Evolutionary conservation across 148 eudicot genomes (phyloP).

Genomic region (Chenopodium berlandieri): DNA sequence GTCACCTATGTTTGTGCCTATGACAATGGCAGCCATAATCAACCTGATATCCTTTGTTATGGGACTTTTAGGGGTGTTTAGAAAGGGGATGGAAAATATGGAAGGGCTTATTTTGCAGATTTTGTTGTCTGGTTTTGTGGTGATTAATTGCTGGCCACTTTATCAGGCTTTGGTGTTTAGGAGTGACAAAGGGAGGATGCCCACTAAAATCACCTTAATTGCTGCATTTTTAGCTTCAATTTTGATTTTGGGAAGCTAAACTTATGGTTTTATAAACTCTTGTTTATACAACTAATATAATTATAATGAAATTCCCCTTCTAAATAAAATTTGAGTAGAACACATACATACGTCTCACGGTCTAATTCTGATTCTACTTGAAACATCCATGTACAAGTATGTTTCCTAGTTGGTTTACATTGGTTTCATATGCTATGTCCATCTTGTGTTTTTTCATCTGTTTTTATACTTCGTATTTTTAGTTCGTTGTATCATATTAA

Average conservation of each 20-base stretch:
- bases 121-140: constrained; percentile 54
- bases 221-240: constrained; percentile 32
- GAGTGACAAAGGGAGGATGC: constrained; percentile 68
- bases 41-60: constrained; percentile 39
- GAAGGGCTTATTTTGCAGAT: constrained; percentile 45
- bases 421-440: no score
- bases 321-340: no score
- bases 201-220: constrained; percentile 40
- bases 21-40: constrained; percentile 44
- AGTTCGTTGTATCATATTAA: no score
- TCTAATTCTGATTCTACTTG: no score
- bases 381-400: no score
- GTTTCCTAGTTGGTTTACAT: no score
- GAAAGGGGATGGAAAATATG: constrained; percentile 12
- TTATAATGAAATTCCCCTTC: no score
- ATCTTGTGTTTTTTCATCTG: no score
- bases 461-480: no score
- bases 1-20: constrained; percentile 56
- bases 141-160: constrained; percentile 57
- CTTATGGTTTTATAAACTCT: neutral
- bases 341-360: no score
- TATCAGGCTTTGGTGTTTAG: constrained; percentile 62
- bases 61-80: constrained; percentile 26
- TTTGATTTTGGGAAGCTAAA: constrained; percentile 5
- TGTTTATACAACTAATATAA: no score